These are phyloP conservation scores for Calonectria crousiana DNA, from an alignment of 2,329 filamentous ascomycete species.

Conservation along the genomic window DNA sequence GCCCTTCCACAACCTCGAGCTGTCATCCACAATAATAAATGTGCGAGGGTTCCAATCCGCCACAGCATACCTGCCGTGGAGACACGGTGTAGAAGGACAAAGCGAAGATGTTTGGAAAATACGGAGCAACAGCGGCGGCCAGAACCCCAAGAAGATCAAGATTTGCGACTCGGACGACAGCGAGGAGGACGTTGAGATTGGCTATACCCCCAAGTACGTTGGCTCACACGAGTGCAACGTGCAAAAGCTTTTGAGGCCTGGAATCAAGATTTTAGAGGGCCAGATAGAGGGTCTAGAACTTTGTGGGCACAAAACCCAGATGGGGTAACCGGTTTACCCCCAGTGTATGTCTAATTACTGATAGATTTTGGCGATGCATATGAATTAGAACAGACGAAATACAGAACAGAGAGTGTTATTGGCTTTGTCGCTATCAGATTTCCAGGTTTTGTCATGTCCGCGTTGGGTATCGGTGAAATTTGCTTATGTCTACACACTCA, in stretches of 20 bases:
- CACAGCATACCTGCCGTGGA: not conserved
- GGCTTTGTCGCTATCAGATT: not conserved
- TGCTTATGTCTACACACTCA: not conserved
- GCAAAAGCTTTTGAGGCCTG: slow-evolving; percentile 7
- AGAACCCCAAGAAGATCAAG: not conserved
- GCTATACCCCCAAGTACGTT: not conserved
- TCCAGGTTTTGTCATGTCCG: not conserved
- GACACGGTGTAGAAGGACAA: not conserved
- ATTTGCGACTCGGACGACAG: not conserved
- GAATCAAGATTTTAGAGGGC: not conserved
- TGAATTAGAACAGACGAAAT: not conserved
- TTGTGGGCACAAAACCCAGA: not conserved
- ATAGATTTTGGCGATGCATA: not conserved
- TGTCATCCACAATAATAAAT: not conserved
- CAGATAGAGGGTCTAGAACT: not conserved
- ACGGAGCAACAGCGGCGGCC: not conserved
- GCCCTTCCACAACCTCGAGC: not conserved
- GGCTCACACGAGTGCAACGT: not conserved
- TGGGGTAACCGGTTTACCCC: not conserved
- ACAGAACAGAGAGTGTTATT: not conserved
- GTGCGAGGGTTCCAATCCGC: not conserved
- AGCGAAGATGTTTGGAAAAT: not conserved
- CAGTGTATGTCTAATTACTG: not conserved
- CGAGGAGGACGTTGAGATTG: not conserved
- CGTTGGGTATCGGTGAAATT: not conserved